Evolutionary conservation across 345 rosid genomes (phyloP).

Genomic region (Murraya paniculata): DNA sequence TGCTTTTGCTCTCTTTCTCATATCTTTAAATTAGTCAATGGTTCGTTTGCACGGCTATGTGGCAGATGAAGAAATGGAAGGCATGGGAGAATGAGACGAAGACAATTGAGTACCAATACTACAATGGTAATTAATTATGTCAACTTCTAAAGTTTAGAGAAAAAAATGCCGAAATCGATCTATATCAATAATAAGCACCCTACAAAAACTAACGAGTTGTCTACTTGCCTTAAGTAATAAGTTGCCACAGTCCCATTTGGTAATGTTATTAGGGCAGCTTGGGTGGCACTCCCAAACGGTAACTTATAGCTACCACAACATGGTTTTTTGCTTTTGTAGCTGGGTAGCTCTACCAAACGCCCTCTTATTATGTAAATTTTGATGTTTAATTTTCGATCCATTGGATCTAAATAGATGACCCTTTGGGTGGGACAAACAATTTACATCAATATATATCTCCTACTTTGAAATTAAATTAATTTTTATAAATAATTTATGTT

Average conservation of each 20-base stretch:
- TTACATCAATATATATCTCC: background rate
- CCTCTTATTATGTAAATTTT: too few species aligned
- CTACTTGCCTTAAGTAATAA: background rate
- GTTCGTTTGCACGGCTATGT: conserved; percentile 19
- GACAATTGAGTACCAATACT: conserved; percentile 74
- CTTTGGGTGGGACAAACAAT: background rate
- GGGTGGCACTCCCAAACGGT: too few species aligned
- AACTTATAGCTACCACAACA: too few species aligned
- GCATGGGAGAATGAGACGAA: conserved; percentile 82
- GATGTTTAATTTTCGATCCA: background rate
- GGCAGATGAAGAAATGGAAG: conserved; percentile 91
- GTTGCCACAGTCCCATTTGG: too few species aligned
- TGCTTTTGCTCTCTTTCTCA: background rate
- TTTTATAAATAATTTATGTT: background rate
- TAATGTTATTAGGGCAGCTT: too few species aligned
- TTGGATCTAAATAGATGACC: too few species aligned
- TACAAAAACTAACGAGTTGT: background rate
- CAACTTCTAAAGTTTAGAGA: background rate
- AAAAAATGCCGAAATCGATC: too few species aligned
- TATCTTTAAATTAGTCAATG: background rate
- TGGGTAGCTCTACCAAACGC: too few species aligned
- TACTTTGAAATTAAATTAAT: background rate
- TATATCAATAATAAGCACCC: background rate
- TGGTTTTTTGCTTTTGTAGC: too few species aligned
- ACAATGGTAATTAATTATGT: conserved; percentile 49